A percentile compares a stretch with the other conserved stretches of the same genome.
Conservation (phyloP, 306 rosid genomes). For the Sphenostylis stenocarpa region DNA sequence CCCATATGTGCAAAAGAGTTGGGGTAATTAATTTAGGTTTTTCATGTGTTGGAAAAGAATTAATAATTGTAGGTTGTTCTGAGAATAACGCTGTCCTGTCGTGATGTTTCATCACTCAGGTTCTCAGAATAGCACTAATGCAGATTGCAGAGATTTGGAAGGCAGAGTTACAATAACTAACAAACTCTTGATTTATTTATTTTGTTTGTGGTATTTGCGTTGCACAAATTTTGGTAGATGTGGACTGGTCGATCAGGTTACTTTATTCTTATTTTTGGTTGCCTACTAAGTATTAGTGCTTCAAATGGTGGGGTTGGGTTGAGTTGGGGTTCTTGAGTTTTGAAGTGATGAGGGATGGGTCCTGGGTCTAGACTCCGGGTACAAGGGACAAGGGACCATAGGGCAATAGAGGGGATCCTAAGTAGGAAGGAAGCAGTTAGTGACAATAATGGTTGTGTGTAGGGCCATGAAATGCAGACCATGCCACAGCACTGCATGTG, state of each 20-base stretch:
- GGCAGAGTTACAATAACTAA: constrained; percentile 35
- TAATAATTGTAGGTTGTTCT: constrained; percentile 18
- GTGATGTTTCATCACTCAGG: constrained; percentile 21
- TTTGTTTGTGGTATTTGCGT: constrained; percentile 7
- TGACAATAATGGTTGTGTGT: constrained; percentile 53
- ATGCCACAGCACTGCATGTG: constrained; percentile 50
- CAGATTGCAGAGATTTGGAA: constrained; percentile 35
- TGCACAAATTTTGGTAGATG: constrained; percentile 27
- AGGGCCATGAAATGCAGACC: constrained; percentile 37
- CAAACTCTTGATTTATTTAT: background rate
- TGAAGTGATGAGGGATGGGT: constrained; percentile 34
- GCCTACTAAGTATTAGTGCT: constrained; percentile 11
- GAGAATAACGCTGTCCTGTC: constrained; percentile 13
- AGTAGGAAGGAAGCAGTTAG: constrained; percentile 49
- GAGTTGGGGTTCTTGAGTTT: constrained; percentile 2
- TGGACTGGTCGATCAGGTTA: constrained; percentile 27
- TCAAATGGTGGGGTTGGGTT: background rate
- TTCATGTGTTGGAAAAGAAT: background rate
- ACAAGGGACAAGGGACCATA: constrained; percentile 52
- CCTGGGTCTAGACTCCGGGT: constrained; percentile 30
- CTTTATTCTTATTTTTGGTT: constrained; percentile 28
- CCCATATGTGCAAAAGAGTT: background rate
- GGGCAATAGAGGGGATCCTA: constrained; percentile 51
- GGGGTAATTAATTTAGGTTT: constrained; percentile 11
- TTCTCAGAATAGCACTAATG: constrained; percentile 22